Conservation (phyloP, 805 yeast genomes). For the Ogataea ramenticola region DNA sequence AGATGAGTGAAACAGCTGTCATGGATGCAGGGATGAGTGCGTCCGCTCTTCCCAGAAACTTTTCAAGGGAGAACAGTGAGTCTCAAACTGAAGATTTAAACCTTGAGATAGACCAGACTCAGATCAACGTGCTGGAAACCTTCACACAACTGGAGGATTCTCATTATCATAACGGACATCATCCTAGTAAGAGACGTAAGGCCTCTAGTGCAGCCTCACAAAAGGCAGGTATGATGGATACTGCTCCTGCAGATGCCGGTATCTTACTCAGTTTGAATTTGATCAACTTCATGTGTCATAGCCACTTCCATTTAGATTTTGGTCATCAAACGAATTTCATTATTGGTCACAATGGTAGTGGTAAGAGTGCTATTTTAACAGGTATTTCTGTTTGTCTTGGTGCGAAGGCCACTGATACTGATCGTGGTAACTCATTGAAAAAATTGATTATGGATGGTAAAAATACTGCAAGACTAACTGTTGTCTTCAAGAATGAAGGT, state of each 20-base stretch:
- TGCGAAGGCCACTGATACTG: conserved; percentile 80
- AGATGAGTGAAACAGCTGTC: too few relatives aligned
- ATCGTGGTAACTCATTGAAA: conserved; percentile 68
- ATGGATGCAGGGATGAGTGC: too few relatives aligned
- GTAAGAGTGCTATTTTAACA: conserved; percentile 82
- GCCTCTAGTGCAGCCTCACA: background rate
- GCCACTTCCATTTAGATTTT: conserved; percentile 62
- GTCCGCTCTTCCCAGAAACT: too few relatives aligned
- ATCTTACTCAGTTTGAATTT: conserved; percentile 56
- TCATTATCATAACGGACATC: background rate
- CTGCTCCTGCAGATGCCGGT: conserved; percentile 47
- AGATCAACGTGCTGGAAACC: conserved; percentile 15
- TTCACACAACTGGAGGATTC: background rate
- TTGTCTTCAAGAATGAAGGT: conserved; percentile 60
- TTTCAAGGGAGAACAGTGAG: too few relatives aligned
- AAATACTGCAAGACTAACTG: conserved; percentile 55
- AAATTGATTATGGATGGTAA: conserved; percentile 74
- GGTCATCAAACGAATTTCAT: conserved; percentile 82
- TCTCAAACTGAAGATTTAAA: conserved; percentile 4
- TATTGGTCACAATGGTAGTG: conserved; percentile 87
- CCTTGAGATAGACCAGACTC: conserved; percentile 8
- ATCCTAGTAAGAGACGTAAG: background rate
- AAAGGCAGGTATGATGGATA: conserved; percentile 7
- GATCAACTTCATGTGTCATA: conserved; percentile 86
- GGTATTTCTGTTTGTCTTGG: conserved; percentile 86